Conservation (phyloP, 208 protist species). For the Acanthamoeba castellanii region DNA sequence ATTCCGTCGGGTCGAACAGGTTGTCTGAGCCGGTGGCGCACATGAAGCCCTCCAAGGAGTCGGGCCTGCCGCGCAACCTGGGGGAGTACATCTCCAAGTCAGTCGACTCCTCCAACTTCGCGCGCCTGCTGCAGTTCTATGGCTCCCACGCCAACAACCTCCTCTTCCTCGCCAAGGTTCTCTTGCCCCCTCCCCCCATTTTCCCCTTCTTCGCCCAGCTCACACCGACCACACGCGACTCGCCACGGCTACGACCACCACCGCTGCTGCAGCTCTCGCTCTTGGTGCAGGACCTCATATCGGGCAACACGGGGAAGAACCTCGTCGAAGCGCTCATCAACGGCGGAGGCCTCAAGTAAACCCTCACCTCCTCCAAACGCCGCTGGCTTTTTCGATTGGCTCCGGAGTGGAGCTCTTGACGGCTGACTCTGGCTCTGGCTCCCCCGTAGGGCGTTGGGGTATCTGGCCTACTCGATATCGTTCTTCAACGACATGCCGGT, state of each 20-base stretch:
- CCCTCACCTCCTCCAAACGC: not conserved
- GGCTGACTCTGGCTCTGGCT: not conserved
- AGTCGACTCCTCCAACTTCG: not conserved
- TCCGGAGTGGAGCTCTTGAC: too few species aligned
- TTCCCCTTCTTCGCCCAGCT: not conserved
- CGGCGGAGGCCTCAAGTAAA: constrained; percentile 19
- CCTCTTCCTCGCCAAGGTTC: constrained; percentile 66
- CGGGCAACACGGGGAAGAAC: not conserved
- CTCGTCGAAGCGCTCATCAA: constrained; percentile 13
- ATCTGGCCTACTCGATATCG: constrained; percentile 58
- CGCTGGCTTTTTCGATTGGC: too few species aligned
- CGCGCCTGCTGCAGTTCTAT: constrained; percentile 3
- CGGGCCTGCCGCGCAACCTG: constrained; percentile 30
- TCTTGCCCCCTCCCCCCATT: not conserved
- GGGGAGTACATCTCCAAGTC: constrained; percentile 24
- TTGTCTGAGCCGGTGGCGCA: not conserved
- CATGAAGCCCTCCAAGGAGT: not conserved
- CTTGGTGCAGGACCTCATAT: constrained; percentile 41
- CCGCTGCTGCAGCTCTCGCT: constrained; percentile 39
- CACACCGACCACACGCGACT: too few species aligned
- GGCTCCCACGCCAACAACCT: constrained; percentile 20
- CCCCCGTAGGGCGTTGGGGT: not conserved
- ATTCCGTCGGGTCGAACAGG: not conserved
- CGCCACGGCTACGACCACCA: too few species aligned
- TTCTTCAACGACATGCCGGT: constrained; percentile 22